phyloP scores from a whole-genome alignment of 169 alveolate genomes.

The Cryptosporidium meleagridis region DNA sequence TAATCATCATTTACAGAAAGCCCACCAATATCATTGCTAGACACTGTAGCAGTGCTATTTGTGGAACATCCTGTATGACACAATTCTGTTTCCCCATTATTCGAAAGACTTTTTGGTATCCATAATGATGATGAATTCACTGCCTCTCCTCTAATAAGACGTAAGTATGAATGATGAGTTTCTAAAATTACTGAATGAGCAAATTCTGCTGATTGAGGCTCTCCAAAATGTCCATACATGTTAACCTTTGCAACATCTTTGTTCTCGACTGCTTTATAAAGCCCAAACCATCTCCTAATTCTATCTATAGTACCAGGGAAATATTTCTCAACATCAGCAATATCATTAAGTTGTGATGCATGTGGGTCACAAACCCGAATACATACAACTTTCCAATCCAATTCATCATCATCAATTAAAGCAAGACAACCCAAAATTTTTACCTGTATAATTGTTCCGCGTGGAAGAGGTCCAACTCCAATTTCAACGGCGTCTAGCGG shows the following conservation, averaged over 20 bases:
- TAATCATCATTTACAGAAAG: constrained; percentile 11
- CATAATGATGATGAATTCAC: constrained; percentile 13
- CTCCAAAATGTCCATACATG: constrained; percentile 72
- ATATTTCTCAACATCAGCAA: constrained; percentile 78
- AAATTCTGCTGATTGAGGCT: constrained; percentile 68
- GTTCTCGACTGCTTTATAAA: constrained; percentile 66
- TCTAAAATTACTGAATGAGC: constrained; percentile 57
- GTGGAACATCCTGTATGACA: constrained; percentile 36
- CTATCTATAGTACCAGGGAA: constrained; percentile 81
- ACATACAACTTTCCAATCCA: constrained; percentile 92
- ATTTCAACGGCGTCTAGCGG: constrained; percentile 93
- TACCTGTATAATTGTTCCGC: constrained; percentile 61
- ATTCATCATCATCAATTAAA: constrained; percentile 90
- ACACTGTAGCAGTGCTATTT: constrained; percentile 39
- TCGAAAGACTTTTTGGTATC: constrained; percentile 15
- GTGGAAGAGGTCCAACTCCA: constrained; percentile 80
- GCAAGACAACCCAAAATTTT: constrained; percentile 91
- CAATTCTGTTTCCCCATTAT: neutral
- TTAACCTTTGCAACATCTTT: constrained; percentile 71
- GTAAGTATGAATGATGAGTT: constrained; percentile 55
- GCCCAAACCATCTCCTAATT: constrained; percentile 72
- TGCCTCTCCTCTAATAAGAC: constrained; percentile 13
- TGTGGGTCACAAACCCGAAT: constrained; percentile 81
- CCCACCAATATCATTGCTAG: constrained; percentile 30
- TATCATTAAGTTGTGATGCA: constrained; percentile 79